A percentile compares a stretch with the other conserved stretches of the same genome.
Evolutionary conservation across 2,329 filamentous ascomycete species (phyloP).

Genomic region (Raffaelea deltoideospora): DNA sequence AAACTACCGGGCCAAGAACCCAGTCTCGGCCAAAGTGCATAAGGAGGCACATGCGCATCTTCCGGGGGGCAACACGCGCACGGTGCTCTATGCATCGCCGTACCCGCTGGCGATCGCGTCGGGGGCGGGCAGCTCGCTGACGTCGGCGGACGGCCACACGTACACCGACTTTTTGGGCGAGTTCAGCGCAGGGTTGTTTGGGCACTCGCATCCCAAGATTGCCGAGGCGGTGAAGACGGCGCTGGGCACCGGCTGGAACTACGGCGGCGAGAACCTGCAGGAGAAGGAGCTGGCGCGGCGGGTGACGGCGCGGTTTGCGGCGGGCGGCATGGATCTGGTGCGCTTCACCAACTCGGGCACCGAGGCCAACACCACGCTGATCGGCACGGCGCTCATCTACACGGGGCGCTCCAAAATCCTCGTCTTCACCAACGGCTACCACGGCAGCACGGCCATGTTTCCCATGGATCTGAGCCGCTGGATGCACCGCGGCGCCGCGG

Average conservation of each 20-base stretch:
- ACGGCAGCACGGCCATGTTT: constrained; percentile 29
- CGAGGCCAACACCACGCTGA: constrained; percentile 42
- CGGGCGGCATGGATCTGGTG: constrained; percentile 28
- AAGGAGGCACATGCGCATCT: constrained; percentile 4
- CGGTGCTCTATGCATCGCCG: constrained; percentile 22
- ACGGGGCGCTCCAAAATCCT: constrained; percentile 27
- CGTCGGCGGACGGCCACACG: constrained; percentile 14
- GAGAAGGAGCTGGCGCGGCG: constrained; percentile 34
- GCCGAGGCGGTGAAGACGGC: constrained; percentile 1
- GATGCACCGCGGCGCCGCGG: constrained; percentile 7
- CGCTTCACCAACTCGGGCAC: constrained; percentile 51
- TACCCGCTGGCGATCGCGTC: constrained; percentile 19
- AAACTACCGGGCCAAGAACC: constrained; percentile 4
- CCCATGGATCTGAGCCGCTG: constrained; percentile 9
- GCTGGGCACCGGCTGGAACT: constrained; percentile 29
- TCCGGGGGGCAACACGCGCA: constrained; percentile 27
- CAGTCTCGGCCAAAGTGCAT: constrained; percentile 4
- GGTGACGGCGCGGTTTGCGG: constrained; percentile 31
- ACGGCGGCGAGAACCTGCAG: constrained; percentile 32
- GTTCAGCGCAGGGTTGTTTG: constrained; percentile 49
- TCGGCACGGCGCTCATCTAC: constrained; percentile 33
- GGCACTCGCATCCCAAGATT: constrained; percentile 39
- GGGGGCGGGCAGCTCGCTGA: constrained; percentile 14
- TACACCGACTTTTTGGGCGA: constrained; percentile 49
- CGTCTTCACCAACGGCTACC: constrained; percentile 29